These are phyloP conservation scores for Coccomyxa sp. DNA, from an alignment of 139 green algal genomes.

Conservation along the genomic window DNA sequence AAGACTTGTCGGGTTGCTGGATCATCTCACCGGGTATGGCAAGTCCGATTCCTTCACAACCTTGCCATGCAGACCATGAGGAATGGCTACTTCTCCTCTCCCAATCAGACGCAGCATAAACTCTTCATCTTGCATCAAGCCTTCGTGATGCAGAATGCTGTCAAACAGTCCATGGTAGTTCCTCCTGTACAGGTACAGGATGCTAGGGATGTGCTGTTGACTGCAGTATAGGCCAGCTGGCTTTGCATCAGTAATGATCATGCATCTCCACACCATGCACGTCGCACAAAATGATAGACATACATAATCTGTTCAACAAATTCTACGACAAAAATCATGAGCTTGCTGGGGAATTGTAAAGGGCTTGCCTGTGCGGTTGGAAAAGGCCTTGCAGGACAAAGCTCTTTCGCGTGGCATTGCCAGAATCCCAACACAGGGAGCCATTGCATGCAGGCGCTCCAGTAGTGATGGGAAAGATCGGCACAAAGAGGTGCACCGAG, in stretches of 20 bases:
- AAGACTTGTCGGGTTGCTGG: neutral
- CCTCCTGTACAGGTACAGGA: neutral
- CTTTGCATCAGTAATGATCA: neutral
- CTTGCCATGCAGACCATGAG: neutral
- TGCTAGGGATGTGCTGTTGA: neutral
- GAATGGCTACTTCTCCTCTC: neutral
- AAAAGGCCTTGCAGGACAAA: constrained; percentile 6
- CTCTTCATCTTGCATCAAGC: neutral
- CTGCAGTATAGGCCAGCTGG: no score
- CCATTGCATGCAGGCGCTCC: neutral
- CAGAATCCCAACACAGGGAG: neutral
- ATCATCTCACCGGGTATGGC: neutral
- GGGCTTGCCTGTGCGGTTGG: neutral
- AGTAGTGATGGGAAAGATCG: neutral
- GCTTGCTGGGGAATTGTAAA: neutral
- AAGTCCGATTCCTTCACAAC: neutral
- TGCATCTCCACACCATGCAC: neutral
- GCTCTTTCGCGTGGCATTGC: neutral
- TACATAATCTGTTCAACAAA: neutral
- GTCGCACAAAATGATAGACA: neutral
- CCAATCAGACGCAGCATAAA: neutral
- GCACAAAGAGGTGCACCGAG: neutral
- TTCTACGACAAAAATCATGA: neutral
- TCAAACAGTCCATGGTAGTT: neutral
- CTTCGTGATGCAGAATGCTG: neutral